A percentile compares a stretch with the other conserved stretches of the same genome.
phyloP scores from a whole-genome alignment of 345 rosid genomes.

The Moricandia arvensis region DNA sequence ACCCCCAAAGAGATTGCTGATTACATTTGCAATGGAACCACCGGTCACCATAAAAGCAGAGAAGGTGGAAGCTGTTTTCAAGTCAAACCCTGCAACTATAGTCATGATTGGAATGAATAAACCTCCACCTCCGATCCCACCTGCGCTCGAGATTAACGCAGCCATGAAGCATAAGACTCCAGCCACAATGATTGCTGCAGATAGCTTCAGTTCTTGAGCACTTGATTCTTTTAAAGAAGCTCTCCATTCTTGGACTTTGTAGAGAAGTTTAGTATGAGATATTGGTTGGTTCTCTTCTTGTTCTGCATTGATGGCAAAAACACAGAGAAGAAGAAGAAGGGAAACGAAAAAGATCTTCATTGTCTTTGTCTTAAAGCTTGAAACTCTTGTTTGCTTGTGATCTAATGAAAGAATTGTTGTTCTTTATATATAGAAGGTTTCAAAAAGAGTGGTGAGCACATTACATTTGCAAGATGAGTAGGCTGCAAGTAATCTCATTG shows the following conservation, averaged over 20 bases:
- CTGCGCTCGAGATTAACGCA: slow-evolving; percentile 82
- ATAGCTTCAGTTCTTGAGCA: slow-evolving; percentile 35
- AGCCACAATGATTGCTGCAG: slow-evolving; percentile 45
- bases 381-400: slow-evolving; percentile 15
- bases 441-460: slow-evolving; percentile 35
- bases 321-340: slow-evolving; percentile 19
- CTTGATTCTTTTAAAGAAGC: slow-evolving; percentile 29
- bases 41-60: slow-evolving; percentile 96
- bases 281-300: slow-evolving; percentile 10
- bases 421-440: slow-evolving; percentile 31
- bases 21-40: slow-evolving; percentile 75
- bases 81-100: slow-evolving; percentile 65
- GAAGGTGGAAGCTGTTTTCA: slow-evolving; percentile 73
- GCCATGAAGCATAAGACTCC: slow-evolving; percentile 66
- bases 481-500: slow-evolving; percentile 35
- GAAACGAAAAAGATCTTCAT: slow-evolving; percentile 30
- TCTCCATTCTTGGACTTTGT: slow-evolving; percentile 44
- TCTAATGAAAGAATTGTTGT: slow-evolving; percentile 15
- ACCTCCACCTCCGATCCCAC: slow-evolving; percentile 94
- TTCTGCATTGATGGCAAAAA: slow-evolving; percentile 16
- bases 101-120: slow-evolving; percentile 75
- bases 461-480: slow-evolving; percentile 28
- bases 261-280: slow-evolving; percentile 9
- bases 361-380: slow-evolving; percentile 5
- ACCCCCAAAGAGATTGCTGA: slow-evolving; percentile 45